These are phyloP conservation scores for Phyllosticta citriasiana DNA, from an alignment of 2,329 filamentous ascomycete genomes.

Conservation along the genomic window DNA sequence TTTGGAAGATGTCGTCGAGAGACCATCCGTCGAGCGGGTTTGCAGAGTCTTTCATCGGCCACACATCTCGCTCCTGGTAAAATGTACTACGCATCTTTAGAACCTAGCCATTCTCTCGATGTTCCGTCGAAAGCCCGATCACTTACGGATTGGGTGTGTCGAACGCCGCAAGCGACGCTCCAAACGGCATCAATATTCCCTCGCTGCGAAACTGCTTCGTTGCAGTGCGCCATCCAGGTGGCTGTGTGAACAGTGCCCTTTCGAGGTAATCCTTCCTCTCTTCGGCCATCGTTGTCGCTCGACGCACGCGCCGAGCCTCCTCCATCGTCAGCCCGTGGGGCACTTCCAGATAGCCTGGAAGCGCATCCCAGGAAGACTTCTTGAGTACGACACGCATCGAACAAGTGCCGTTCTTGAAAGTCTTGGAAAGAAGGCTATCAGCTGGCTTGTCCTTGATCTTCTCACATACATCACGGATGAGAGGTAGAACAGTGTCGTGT, in stretches of 20 bases:
- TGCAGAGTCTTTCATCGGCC: slow-evolving; percentile 27
- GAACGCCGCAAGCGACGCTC: slow-evolving; percentile 22
- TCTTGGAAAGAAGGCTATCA: slow-evolving; percentile 21
- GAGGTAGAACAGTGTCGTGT: slow-evolving; percentile 17
- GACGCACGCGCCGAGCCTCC: slow-evolving; percentile 18
- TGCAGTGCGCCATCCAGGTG: slow-evolving; percentile 20
- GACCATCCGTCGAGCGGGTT: slow-evolving; percentile 31
- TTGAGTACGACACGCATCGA: slow-evolving; percentile 21
- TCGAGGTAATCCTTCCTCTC: slow-evolving; percentile 26
- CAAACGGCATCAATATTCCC: slow-evolving; percentile 35
- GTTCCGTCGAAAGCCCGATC: not conserved
- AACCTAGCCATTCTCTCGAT: not conserved
- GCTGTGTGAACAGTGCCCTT: slow-evolving; percentile 14
- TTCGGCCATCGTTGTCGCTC: slow-evolving; percentile 19
- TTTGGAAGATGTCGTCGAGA: slow-evolving; percentile 19
- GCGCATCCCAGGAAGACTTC: slow-evolving; percentile 22
- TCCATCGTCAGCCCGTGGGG: slow-evolving; percentile 17
- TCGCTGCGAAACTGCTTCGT: slow-evolving; percentile 25
- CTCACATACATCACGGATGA: slow-evolving; percentile 25
- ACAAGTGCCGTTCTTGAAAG: slow-evolving; percentile 19
- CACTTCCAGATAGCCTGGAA: slow-evolving; percentile 19
- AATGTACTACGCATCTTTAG: slow-evolving; percentile 22
- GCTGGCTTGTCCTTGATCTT: slow-evolving; percentile 22
- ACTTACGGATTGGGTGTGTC: slow-evolving; percentile 33
- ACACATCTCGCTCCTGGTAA: slow-evolving; percentile 19